Base-by-base conservation (phyloP, 2,329 filamentous ascomycete genomes). In the Cryphonectria nitschkei region DNA sequence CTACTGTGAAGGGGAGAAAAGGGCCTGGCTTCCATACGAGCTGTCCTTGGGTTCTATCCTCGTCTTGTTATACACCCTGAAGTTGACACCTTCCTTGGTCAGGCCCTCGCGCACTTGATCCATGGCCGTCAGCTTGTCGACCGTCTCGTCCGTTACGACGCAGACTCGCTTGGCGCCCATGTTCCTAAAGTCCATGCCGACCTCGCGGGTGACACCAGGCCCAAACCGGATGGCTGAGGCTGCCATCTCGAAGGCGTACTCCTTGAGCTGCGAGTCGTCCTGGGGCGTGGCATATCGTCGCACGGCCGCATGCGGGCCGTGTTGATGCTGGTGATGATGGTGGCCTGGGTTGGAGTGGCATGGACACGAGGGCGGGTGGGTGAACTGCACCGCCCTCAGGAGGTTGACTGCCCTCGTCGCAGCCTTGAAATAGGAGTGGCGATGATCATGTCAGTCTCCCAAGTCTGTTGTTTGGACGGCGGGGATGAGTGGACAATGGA, bases 171-270 rank as follows among this genome's bases (percentile, higher is more conserved):
- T 92, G 8, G 92, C 90, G 19, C 93, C 92, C 85, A 99, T 87
- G 79, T 99, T 98, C 82, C 90, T 92, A 75, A 98, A 91, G 81
- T 99, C 96, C 96, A 98, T 98, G 74, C 96, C 96, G 29, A 99
- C 94, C 81, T 99, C 96, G 81, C 94, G 93, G 34, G 96, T 99
- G 70, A 92, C 93, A 7, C 96, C 96, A 0, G 94, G 93, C 0
- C 96, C 96, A 77, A 98, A 99, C 16, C 96, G 90, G 77, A 99
- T 98, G 39, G 92, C 93, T 0, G 93, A 97, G 1, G 96, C 94
- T 0, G 96, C 96, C 95, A 99, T 97, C 81, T 99, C 96, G 79
- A 99, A 99, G 19, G 96, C 96, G 83, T 99, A 99, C 80, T 99
- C 96, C 80, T 97, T 97, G 77, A 94, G 88, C 74, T 90, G 88